Conservation (phyloP, 1,284 basidiomycete genomes). For the Apiotrichum mycotoxinovorans region DNA sequence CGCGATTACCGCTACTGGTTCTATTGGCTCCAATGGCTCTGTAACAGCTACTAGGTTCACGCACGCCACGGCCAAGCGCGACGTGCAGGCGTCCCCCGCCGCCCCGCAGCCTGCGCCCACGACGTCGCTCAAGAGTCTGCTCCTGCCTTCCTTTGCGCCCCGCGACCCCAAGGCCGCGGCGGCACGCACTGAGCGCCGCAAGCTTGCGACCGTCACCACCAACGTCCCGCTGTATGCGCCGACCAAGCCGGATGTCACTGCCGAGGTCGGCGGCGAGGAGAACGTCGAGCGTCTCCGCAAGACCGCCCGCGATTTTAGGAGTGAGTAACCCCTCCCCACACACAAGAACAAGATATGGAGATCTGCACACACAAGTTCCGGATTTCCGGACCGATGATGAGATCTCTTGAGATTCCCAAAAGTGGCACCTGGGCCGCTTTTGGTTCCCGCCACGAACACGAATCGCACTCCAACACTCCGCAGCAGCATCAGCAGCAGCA, state of each 20-base stretch:
- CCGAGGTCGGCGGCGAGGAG: constrained; percentile 40
- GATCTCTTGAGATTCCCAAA: too few relatives aligned
- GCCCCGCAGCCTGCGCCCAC: constrained; percentile 1
- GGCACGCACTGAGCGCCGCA: neutral
- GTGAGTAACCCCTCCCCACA: too few relatives aligned
- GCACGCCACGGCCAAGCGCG: neutral
- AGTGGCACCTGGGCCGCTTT: too few relatives aligned
- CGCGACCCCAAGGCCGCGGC: neutral
- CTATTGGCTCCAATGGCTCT: neutral
- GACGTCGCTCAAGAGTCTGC: constrained; percentile 2
- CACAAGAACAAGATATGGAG: too few relatives aligned
- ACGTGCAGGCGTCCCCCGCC: neutral
- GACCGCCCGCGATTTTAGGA: constrained; percentile 50
- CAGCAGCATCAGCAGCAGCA: too few relatives aligned
- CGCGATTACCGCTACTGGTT: neutral
- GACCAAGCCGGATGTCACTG: constrained; percentile 27
- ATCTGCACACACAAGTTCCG: too few relatives aligned
- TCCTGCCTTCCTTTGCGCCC: constrained; percentile 1
- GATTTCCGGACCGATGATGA: too few relatives aligned
- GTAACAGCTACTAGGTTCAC: too few relatives aligned
- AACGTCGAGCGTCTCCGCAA: constrained; percentile 44
- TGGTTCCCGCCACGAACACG: too few relatives aligned
- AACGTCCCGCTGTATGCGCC: neutral
- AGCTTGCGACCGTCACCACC: constrained; percentile 2
- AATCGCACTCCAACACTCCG: too few relatives aligned